Conservation (phyloP, 805 yeast genomes). For the Crinitomyces ghanaensis region DNA sequence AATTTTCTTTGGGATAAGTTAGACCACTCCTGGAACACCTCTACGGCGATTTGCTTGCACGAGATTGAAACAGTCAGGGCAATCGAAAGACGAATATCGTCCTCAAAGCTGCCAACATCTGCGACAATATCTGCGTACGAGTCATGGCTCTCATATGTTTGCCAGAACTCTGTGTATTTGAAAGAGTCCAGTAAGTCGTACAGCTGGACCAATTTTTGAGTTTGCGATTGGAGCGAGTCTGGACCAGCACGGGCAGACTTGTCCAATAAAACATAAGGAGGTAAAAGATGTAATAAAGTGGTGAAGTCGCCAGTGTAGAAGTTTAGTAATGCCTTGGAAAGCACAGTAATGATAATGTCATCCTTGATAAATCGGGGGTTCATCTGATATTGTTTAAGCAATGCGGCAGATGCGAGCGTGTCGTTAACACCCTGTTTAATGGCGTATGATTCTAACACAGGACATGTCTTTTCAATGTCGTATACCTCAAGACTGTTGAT, state of each 20-base stretch:
- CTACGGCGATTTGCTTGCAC: conserved; percentile 18
- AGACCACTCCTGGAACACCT: conserved; percentile 22
- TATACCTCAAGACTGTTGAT: conserved; percentile 35
- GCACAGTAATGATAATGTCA: conserved; percentile 29
- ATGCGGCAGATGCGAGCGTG: conserved; percentile 35
- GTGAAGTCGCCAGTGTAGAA: conserved; percentile 34
- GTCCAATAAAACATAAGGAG: conserved; percentile 27
- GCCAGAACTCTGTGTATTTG: conserved; percentile 26
- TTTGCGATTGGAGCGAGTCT: conserved; percentile 19
- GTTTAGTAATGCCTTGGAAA: conserved; percentile 32
- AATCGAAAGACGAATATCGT: conserved; percentile 22
- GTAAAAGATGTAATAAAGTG: conserved; percentile 34
- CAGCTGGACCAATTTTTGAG: conserved; percentile 21
- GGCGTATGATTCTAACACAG: conserved; percentile 36
- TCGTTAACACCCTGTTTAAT: conserved; percentile 29
- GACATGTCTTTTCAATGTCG: conserved; percentile 33
- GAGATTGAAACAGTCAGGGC: conserved; percentile 22
- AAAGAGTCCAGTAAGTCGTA: conserved; percentile 23
- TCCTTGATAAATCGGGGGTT: conserved; percentile 29
- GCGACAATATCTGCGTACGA: conserved; percentile 25
- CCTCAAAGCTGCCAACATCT: conserved; percentile 26
- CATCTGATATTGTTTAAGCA: conserved; percentile 33
- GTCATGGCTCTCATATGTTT: conserved; percentile 21
- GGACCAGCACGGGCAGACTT: conserved; percentile 15
- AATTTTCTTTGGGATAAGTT: conserved; percentile 20